Evolutionary conservation across 2,329 filamentous ascomycete genomes (phyloP), one percentile per base, ranked within the genome.

Genomic region (Cyclaneusma minus): DNA sequence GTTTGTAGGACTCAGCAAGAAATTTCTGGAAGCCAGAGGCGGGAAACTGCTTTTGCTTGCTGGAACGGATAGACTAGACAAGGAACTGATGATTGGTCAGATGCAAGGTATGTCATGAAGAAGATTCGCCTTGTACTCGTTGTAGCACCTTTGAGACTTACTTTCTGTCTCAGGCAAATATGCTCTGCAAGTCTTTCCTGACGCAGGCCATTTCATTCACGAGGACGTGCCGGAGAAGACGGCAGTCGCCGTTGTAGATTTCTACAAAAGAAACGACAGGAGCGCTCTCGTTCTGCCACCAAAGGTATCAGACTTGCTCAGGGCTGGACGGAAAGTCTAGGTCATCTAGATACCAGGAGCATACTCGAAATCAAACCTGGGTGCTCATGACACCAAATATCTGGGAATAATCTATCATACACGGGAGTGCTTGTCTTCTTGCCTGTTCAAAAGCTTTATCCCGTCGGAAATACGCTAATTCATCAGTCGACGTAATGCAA

Each of bases 131-230:
- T n/a, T n/a, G n/a, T n/a, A n/a, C n/a, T n/a, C n/a, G n/a, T n/a
- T n/a, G n/a, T n/a, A n/a, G n/a, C n/a, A n/a, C n/a, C n/a, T n/a
- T n/a, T n/a, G n/a, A 8, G 21, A 41, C 31, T 32, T 13, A 31
- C 13, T 14, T 16, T 3, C 3, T 10, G 4, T 7, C 7, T 25
- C 34, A 71, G 77, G 85, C 4, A 95, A 95, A 62, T 98, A 95
- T 47, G 84, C 92, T 30, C 59, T 98, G 23, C 81, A 93, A 40
- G 85, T 98, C 5, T 80, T 95, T 41, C 85, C 89, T 1, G 82
- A 93, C 47, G 84, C 89, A 2, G 89, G 89, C 1, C 89, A 98
- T 50, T 98, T 98, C 44, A 72, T 98, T 29, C 89, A 98, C 38
- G 89, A 98, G 50, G 89, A 98, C 49, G 66, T 87, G 25, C 85